A percentile compares a stretch with the other conserved stretches of the same genome.
Evolutionary conservation across 495 filamentous ascomycete species (phyloP).

Genomic region (Hyaloscypha hepaticicola): DNA sequence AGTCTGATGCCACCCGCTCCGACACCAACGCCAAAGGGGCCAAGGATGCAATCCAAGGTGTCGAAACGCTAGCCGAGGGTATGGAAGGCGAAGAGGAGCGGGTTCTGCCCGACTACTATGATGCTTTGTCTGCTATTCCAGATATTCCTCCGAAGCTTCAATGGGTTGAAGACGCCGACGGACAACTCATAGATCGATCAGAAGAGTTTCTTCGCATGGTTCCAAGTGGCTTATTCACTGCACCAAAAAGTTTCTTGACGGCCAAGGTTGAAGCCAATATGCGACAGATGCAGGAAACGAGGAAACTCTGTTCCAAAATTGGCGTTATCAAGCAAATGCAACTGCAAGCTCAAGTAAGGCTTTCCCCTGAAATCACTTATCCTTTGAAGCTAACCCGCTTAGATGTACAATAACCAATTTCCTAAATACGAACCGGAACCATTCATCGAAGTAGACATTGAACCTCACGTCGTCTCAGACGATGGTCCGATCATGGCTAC

Average conservation of each 20-base stretch:
- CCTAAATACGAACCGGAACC: constrained; percentile 94
- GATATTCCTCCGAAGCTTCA: constrained; percentile 71
- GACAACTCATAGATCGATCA: constrained; percentile 79
- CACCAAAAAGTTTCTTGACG: constrained; percentile 75
- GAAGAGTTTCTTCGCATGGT: constrained; percentile 79
- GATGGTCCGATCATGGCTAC: constrained; percentile 83
- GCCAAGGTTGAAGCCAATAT: constrained; percentile 86
- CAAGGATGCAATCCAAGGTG: constrained; percentile 47
- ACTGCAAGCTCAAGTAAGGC: constrained; percentile 83
- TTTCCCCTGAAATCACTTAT: constrained; percentile 11
- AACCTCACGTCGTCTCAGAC: constrained; percentile 82
- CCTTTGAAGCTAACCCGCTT: constrained; percentile 26
- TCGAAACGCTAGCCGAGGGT: constrained; percentile 83
- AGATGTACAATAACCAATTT: constrained; percentile 98
- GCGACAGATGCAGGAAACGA: constrained; percentile 92
- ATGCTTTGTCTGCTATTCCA: constrained; percentile 79
- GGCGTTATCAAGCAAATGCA: constrained; percentile 99
- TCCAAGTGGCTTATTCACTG: constrained; percentile 69
- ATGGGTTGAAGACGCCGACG: constrained; percentile 86
- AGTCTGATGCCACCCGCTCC: constrained; percentile 41
- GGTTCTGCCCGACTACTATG: constrained; percentile 89
- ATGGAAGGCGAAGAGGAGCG: constrained; percentile 83
- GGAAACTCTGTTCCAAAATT: constrained; percentile 94
- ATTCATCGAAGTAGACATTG: constrained; percentile 80
- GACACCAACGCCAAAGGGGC: constrained; percentile 44